phyloP scores from a whole-genome alignment of 306 rosid species.

The Quercus bicolor region DNA sequence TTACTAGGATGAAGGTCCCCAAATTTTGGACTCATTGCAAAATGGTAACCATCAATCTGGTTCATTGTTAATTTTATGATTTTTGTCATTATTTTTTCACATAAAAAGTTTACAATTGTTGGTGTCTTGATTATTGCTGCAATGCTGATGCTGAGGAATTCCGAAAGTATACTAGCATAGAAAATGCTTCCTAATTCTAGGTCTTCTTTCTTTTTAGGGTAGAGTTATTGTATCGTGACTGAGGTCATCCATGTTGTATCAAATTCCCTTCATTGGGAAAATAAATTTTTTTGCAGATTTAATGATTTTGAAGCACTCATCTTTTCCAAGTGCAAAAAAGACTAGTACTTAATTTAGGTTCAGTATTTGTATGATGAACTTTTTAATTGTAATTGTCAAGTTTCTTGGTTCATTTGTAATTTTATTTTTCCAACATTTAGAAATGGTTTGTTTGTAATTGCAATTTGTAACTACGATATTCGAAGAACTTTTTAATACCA shows the following conservation, averaged over 20 bases:
- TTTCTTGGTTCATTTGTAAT: background rate
- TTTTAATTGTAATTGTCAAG: background rate
- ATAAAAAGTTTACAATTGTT: background rate
- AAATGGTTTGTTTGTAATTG: too few species aligned
- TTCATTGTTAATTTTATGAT: conserved; percentile 2
- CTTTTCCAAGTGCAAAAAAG: background rate
- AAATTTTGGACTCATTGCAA: conserved; percentile 2
- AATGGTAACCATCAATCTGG: background rate
- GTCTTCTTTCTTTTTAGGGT: background rate
- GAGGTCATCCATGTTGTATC: background rate
- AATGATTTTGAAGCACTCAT: background rate
- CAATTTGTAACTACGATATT: background rate
- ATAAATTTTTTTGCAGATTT: background rate
- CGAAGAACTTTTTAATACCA: background rate
- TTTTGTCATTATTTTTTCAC: background rate
- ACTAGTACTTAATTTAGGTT: background rate
- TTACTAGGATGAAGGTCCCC: conserved; percentile 2
- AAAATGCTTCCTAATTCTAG: background rate
- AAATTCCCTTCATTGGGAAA: background rate
- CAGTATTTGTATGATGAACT: background rate
- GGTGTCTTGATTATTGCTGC: background rate
- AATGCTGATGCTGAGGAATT: background rate
- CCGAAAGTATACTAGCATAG: background rate
- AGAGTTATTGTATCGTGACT: background rate
- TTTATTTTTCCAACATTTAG: too few species aligned